Base-by-base conservation (phyloP, 2,329 filamentous ascomycete genomes). In the Diaporthe helianthi region DNA sequence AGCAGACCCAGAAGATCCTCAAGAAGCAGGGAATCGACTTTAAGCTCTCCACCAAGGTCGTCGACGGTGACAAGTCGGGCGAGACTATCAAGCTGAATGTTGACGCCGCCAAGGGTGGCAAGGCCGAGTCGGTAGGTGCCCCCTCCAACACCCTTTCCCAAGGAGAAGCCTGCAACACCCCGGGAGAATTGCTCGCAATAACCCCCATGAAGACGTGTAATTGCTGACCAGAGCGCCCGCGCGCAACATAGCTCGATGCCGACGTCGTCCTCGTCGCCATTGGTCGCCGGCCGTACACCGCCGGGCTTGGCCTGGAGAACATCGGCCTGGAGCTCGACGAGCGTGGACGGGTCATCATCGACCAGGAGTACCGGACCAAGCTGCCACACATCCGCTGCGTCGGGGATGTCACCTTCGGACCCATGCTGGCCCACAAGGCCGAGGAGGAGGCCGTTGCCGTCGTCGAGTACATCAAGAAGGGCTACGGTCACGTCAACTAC, bases 401-500 rank as follows among this genome's bases (percentile, higher is more conserved):
- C 74, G 96, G 96, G 78, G 96, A 98, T 81, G 93, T 90, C 79
- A 99, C 96, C 55, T 99, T 99, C 80, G 96, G 96, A 12, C 94
- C 94, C 78, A 99, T 99, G 96, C 90, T 99, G 78, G 96, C 96
- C 67, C 96, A 99, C 89, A 99, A 99, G 89, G 96, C 96, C 64
- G 96, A 99, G 84, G 96, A 99, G 84, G 96, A 99, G 84, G 96
- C 89, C 71, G 94, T 98, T 73, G 96, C 96, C 38, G 95, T 91
- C 69, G 87, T 98, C 72, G 96, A 99, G 83, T 98, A 94, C 86
- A 96, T 99, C 83, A 95, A 93, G 85, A 98, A 98, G 87, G 94
- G 94, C 74, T 92, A 97, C 82, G 96, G 96, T 70, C 96, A 99
- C 83, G 96, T 99, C 83, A 99, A 99, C 91, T 99, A 99, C 84